Conservation (phyloP, 164 flowering plant genomes). For the Magnolia officinalis region DNA sequence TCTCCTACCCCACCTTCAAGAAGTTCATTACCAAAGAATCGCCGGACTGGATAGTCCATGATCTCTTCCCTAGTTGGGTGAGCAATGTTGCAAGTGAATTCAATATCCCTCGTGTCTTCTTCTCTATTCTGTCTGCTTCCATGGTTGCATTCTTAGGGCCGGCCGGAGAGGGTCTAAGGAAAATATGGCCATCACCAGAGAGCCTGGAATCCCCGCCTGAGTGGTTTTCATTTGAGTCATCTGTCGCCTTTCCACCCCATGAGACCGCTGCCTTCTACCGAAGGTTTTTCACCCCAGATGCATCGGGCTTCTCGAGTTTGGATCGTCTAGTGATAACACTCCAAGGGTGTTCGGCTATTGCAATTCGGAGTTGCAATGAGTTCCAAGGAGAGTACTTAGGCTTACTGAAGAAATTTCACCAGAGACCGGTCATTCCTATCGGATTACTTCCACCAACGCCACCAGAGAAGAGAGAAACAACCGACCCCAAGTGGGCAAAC, state of each 20-base stretch:
- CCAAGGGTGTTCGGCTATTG: constrained; percentile 32
- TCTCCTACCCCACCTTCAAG: constrained; percentile 4
- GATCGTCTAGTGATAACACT: constrained; percentile 23
- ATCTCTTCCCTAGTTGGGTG: constrained; percentile 29
- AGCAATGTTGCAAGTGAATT: constrained; percentile 13
- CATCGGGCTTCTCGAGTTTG: constrained; percentile 28
- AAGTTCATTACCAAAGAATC: constrained; percentile 7
- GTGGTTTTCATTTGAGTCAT: constrained; percentile 38
- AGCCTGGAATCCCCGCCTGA: constrained; percentile 23
- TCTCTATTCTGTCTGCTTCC: constrained; percentile 19
- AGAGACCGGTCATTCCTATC: constrained; percentile 31
- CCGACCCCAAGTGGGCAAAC: neutral
- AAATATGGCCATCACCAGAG: constrained; percentile 15
- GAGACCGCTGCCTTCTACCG: constrained; percentile 5
- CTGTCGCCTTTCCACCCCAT: constrained; percentile 11
- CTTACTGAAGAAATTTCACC: constrained; percentile 21
- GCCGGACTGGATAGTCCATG: constrained; percentile 36
- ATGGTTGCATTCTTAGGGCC: constrained; percentile 12
- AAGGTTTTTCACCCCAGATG: neutral
- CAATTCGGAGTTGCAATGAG: constrained; percentile 40
- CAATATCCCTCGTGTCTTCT: constrained; percentile 18
- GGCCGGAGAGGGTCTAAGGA: neutral
- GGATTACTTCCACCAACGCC: constrained; percentile 37
- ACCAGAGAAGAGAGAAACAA: neutral
- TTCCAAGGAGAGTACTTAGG: constrained; percentile 54